A percentile compares a stretch with the other conserved stretches of the same genome.
These are phyloP conservation scores for Cinchona pubescens DNA, from an alignment of 257 asterid genomes.

Conservation along the genomic window DNA sequence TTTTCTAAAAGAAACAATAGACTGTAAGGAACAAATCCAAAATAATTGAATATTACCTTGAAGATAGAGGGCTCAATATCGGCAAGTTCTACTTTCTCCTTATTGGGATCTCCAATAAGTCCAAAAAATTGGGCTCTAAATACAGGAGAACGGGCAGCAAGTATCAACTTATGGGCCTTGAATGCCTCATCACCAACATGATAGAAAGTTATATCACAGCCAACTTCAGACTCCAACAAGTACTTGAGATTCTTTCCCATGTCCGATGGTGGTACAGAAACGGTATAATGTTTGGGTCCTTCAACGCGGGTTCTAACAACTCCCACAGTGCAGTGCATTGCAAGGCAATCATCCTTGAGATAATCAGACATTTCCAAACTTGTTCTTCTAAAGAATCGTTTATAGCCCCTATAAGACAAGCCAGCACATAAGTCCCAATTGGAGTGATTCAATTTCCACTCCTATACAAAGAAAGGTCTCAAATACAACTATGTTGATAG, in stretches of 20 bases:
- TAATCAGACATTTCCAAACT: slow-evolving; percentile 78
- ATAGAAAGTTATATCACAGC: slow-evolving; percentile 67
- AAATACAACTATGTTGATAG: neutral
- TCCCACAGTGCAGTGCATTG: slow-evolving; percentile 91
- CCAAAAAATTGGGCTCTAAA: slow-evolving; percentile 92
- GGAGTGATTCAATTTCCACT: neutral
- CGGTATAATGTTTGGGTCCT: slow-evolving; percentile 58
- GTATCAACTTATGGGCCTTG: slow-evolving; percentile 83
- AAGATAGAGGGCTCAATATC: slow-evolving; percentile 86
- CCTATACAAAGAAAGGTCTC: neutral
- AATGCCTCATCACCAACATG: slow-evolving; percentile 74
- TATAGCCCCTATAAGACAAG: slow-evolving; percentile 79
- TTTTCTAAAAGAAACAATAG: neutral
- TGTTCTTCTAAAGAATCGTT: slow-evolving; percentile 74
- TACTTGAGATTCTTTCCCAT: slow-evolving; percentile 72
- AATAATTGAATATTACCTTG: slow-evolving; percentile 37
- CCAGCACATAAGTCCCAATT: slow-evolving; percentile 7
- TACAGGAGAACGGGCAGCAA: slow-evolving; percentile 96
- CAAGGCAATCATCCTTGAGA: slow-evolving; percentile 80
- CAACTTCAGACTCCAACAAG: slow-evolving; percentile 66
- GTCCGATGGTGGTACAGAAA: slow-evolving; percentile 71
- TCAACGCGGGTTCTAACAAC: slow-evolving; percentile 90
- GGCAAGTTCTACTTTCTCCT: slow-evolving; percentile 52
- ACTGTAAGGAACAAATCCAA: neutral
- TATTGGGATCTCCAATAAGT: slow-evolving; percentile 69